Evolutionary conservation across 495 filamentous ascomycete species (phyloP).

Genomic region (Podospora fimiseda): DNA sequence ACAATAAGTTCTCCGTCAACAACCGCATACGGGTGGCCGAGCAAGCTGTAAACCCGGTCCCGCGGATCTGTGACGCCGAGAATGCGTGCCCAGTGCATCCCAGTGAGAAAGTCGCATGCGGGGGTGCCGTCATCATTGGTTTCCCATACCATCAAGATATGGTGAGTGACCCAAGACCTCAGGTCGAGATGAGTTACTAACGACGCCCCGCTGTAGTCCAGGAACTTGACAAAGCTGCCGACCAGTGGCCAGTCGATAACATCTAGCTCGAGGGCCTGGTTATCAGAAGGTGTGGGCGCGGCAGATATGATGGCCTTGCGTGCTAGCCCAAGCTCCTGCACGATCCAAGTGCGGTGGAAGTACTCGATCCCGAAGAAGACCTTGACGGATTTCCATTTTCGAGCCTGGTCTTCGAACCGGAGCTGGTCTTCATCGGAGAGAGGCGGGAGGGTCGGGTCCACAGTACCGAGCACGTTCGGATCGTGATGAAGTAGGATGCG

Average conservation of each 20-base stretch:
- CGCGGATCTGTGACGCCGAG: constrained; percentile 15
- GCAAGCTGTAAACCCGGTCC: constrained; percentile 12
- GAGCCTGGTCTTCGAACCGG: constrained; percentile 9
- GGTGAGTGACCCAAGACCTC: constrained; percentile 13
- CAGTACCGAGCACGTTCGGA: background rate
- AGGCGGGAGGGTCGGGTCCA: background rate
- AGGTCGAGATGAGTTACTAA: constrained; percentile 14
- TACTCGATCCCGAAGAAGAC: constrained; percentile 15
- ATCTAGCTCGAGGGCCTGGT: constrained; percentile 4
- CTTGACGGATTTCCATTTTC: constrained; percentile 13
- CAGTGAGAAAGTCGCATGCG: constrained; percentile 13
- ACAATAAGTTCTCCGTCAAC: constrained; percentile 10
- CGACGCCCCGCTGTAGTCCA: constrained; percentile 14
- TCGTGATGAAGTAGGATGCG: constrained; percentile 13
- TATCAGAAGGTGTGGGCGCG: constrained; percentile 6
- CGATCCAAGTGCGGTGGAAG: constrained; percentile 22
- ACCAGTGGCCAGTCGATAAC: constrained; percentile 14
- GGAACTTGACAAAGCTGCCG: constrained; percentile 8
- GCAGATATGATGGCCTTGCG: constrained; percentile 10
- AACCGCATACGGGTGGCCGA: constrained; percentile 12
- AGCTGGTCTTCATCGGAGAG: constrained; percentile 8
- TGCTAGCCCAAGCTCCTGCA: constrained; percentile 21
- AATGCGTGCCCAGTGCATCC: constrained; percentile 17
- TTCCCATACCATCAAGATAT: constrained; percentile 17
- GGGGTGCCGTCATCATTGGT: constrained; percentile 8